A percentile compares a stretch with the other conserved stretches of the same genome.
phyloP scores from a whole-genome alignment of 2,329 filamentous ascomycete genomes.

The Rosellinia necatrix region DNA sequence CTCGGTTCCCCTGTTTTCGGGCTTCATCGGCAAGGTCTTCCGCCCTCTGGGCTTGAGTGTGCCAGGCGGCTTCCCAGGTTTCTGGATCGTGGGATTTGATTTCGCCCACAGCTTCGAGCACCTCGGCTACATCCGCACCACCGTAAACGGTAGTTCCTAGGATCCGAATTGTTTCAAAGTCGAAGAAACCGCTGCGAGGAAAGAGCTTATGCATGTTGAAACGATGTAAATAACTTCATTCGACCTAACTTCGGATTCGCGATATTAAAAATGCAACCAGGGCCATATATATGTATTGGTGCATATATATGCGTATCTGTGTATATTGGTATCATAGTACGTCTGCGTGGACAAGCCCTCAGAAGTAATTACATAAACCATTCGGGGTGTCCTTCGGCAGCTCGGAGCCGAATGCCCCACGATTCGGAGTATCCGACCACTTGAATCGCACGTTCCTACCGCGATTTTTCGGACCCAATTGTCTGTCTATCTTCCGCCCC shows the following conservation, averaged over 20 bases:
- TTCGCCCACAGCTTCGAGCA: conserved; percentile 43
- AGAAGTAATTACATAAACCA: background rate
- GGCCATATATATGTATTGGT: no score
- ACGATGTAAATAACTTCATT: background rate
- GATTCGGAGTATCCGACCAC: background rate
- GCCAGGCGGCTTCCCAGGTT: conserved; percentile 47
- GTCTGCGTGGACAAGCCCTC: no score
- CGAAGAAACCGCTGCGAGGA: conserved; percentile 40
- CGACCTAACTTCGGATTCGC: background rate
- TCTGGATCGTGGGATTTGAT: conserved; percentile 47
- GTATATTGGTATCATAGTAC: no score
- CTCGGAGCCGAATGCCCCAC: conserved; percentile 1
- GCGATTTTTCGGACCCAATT: no score
- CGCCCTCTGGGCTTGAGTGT: conserved; percentile 38
- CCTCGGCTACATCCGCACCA: conserved; percentile 48
- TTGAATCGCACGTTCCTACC: no score
- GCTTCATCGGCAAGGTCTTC: conserved; percentile 44
- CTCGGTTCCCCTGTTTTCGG: conserved; percentile 35
- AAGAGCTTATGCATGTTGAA: conserved; percentile 4
- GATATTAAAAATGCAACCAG: no score
- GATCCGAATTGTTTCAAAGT: conserved; percentile 50
- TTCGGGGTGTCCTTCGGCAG: background rate
- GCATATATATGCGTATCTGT: no score
- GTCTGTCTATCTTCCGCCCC: no score
- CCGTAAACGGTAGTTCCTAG: conserved; percentile 43